These are phyloP conservation scores for Platismatia glauca DNA, from an alignment of 495 filamentous ascomycete species.

Conservation along the genomic window DNA sequence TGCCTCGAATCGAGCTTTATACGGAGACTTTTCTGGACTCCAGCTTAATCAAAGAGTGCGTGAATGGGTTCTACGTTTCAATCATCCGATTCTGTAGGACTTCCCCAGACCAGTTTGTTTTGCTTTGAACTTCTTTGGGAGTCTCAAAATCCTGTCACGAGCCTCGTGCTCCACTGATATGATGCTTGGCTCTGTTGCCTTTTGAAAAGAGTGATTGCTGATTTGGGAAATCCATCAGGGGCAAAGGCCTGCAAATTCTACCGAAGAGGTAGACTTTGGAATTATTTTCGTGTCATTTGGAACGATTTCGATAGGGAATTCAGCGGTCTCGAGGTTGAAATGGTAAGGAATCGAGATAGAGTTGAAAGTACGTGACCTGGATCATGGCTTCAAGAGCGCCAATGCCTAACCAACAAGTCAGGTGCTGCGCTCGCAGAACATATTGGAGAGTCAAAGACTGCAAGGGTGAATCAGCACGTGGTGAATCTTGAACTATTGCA, in stretches of 20 bases:
- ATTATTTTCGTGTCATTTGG: neutral
- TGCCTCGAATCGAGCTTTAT: conserved; percentile 2
- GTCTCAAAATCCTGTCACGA: too few relatives aligned
- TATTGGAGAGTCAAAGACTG: neutral
- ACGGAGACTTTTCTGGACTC: conserved; percentile 3
- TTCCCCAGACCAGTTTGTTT: too few relatives aligned
- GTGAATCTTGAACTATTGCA: neutral
- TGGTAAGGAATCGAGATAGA: neutral
- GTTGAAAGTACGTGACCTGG: neutral
- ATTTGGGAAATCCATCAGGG: too few relatives aligned
- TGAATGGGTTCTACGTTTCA: conserved; percentile 3
- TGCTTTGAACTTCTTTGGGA: too few relatives aligned
- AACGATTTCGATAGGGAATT: neutral
- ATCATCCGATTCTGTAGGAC: neutral
- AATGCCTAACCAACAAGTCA: neutral
- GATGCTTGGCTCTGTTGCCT: too few relatives aligned
- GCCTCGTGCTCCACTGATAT: too few relatives aligned
- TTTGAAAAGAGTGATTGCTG: too few relatives aligned
- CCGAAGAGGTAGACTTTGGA: neutral
- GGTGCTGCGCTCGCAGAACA: conserved; percentile 3
- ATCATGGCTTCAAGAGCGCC: neutral
- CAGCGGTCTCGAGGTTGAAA: neutral
- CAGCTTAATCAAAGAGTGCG: neutral
- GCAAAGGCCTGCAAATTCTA: conserved; percentile 6
- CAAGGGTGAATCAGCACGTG: neutral